Base-by-base conservation (phyloP, 495 filamentous ascomycete genomes). In the Corynascus novoguineensis region DNA sequence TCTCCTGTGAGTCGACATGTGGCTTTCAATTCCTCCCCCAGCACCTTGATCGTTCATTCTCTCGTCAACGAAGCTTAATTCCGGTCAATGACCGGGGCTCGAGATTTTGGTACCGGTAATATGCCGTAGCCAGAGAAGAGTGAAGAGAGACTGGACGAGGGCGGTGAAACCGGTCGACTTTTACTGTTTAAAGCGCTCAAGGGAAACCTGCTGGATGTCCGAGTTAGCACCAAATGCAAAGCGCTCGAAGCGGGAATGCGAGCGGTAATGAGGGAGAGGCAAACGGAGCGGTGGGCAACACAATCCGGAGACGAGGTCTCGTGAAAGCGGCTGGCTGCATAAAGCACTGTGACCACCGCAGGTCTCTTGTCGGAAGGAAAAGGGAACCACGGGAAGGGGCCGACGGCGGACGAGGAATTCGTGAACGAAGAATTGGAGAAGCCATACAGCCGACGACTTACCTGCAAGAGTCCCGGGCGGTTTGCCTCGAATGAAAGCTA, bases 41-140 rank as follows among this genome's bases (percentile, higher is more conserved):
- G 71, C 68, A 54, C 72, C 73, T 70, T 77, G 73, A 34, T 77
- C 75, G 57, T 65, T 68, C 75, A 77, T 77, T n/a, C 65, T 64
- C 24, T 21, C 25, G 44, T 44, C 5, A 38, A 10, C 27, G 34
- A 21, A 5, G 37, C 19, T 44, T 15, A 5, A n/a, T 4, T n/a
- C 42, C 28, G 41, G 41, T 21, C 41, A 4, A 22, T 44, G 3
- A 15, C 41, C 21, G 41, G 17, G 22, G 21, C 21, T 34, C 28
- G 46, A n/a, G 46, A 9, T 49, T 41, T 4, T 21, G 37, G 15
- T 21, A 17, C 9, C 9, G 7, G 37, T 17, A 17, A 17, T 21
- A 9, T 15, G 41, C 1, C 19, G 28, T 32, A 29, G 8, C 21
- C 28, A 10, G 2, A 11, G 40, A 7, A 14, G 11, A 21, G 9